Evolutionary conservation across 257 asterid genomes (phyloP).

Genomic region (Petunia secreta): DNA sequence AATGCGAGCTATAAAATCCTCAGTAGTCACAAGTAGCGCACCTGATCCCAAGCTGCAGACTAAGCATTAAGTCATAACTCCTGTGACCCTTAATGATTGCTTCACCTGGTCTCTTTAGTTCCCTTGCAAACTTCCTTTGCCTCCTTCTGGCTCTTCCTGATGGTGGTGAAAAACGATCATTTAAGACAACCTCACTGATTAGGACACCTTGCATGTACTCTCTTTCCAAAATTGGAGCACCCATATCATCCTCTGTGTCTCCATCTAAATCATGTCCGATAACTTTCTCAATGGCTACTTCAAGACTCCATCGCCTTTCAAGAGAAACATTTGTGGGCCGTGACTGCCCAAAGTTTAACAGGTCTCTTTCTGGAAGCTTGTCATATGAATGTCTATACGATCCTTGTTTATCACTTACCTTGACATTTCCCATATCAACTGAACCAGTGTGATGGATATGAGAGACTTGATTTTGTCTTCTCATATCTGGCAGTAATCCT

Average conservation of each 20-base stretch:
- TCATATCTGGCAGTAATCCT: conserved; percentile 81
- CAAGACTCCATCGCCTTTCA: conserved; percentile 94
- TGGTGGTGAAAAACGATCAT: conserved; percentile 72
- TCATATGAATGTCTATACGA: conserved; percentile 49
- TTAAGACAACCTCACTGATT: conserved; percentile 77
- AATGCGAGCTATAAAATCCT: background rate
- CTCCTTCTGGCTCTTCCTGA: conserved; percentile 70
- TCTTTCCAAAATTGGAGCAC: conserved; percentile 77
- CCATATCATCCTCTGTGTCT: conserved; percentile 53
- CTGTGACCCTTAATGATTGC: conserved; percentile 94
- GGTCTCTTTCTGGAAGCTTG: conserved; percentile 53
- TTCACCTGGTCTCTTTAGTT: conserved; percentile 88
- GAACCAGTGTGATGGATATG: conserved; percentile 64
- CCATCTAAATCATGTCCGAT: conserved; percentile 66
- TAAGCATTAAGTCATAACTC: conserved; percentile 96
- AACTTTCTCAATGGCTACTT: conserved; percentile 85
- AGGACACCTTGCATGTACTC: conserved; percentile 98
- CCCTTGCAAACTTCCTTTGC: conserved; percentile 69
- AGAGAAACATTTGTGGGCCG: conserved; percentile 57
- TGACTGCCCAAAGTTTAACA: conserved; percentile 63
- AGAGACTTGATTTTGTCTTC: conserved; percentile 76
- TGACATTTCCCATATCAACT: conserved; percentile 56
- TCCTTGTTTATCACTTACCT: conserved; percentile 51
- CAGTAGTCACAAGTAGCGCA: conserved; percentile 33
- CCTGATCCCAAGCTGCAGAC: conserved; percentile 99